Conservation (phyloP, 257 asterid species). For the Datura wrightii region DNA sequence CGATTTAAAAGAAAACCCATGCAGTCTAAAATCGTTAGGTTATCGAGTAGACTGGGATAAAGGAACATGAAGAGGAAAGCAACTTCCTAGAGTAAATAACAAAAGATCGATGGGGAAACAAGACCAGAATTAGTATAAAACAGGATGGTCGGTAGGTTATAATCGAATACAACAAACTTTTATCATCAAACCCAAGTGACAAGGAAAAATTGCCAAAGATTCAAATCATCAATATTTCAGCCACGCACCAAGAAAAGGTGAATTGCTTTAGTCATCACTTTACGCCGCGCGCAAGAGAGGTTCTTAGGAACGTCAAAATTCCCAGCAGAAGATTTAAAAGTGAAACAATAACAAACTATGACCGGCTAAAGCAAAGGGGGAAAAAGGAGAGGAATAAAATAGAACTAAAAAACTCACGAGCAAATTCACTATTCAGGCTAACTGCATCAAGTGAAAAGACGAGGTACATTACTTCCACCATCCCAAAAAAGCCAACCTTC, state of each 20-base stretch:
- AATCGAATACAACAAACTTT: background rate
- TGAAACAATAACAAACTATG: slow-evolving; percentile 9
- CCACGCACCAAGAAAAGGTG: background rate
- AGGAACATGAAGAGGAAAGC: background rate
- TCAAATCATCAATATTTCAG: slow-evolving; percentile 4
- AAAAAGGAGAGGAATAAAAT: background rate
- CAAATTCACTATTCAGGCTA: slow-evolving; percentile 19
- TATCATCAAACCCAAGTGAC: background rate
- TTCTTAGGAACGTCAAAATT: slow-evolving; percentile 13
- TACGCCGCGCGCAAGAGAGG: background rate
- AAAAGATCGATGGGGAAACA: background rate
- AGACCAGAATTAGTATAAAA: background rate
- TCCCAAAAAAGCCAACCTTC: background rate
- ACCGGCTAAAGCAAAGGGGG: background rate
- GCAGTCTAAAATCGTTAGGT: background rate
- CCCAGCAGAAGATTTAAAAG: background rate
- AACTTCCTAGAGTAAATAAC: background rate
- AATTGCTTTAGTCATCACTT: slow-evolving; percentile 6
- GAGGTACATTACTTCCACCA: slow-evolving; percentile 8
- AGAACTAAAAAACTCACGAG: slow-evolving; percentile 23
- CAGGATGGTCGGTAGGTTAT: background rate
- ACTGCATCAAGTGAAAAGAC: slow-evolving; percentile 21
- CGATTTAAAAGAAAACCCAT: background rate
- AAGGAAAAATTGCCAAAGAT: background rate
- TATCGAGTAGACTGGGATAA: background rate